Evolutionary conservation across 2,329 filamentous ascomycete species (phyloP).

Genomic region (Gliomastix tumulicola): DNA sequence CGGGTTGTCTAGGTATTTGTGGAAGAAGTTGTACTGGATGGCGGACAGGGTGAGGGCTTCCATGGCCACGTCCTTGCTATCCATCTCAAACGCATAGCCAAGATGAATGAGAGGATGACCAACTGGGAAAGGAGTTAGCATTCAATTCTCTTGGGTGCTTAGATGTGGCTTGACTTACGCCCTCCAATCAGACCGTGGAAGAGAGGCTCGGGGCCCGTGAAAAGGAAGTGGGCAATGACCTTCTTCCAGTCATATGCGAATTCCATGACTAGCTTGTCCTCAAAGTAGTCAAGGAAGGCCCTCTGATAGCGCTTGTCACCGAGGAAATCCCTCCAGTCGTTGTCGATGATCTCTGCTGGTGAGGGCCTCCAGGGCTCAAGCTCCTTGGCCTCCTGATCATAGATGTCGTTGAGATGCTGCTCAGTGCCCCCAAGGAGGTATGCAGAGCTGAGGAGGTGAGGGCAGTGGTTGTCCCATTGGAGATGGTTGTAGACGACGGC

Average conservation of each 20-base stretch:
- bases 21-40: conserved; percentile 50
- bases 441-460: conserved; percentile 76
- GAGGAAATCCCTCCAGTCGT: conserved; percentile 82
- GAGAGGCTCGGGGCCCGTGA: conserved; percentile 66
- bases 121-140: conserved; percentile 58
- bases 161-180: conserved; percentile 48
- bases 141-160: no score
- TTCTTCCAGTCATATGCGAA: conserved; percentile 79
- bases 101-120: conserved; percentile 92
- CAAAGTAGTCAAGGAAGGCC: conserved; percentile 91
- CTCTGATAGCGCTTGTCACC: conserved; percentile 78
- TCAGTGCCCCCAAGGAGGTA: conserved; percentile 76
- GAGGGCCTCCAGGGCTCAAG: conserved; percentile 79
- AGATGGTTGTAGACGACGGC: conserved; percentile 72
- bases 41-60: conserved; percentile 72
- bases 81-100: conserved; percentile 86
- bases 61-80: conserved; percentile 78
- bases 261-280: conserved; percentile 72
- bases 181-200: conserved; percentile 75
- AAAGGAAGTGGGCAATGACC: conserved; percentile 70
- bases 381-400: conserved; percentile 65
- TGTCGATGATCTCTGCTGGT: conserved; percentile 72
- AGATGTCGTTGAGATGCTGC: conserved; percentile 70
- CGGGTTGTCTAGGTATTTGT: conserved; percentile 65
- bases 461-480: conserved; percentile 73